These are phyloP conservation scores for Porodaedalea pini DNA, from an alignment of 1,284 basidiomycete genomes.

Conservation along the genomic window DNA sequence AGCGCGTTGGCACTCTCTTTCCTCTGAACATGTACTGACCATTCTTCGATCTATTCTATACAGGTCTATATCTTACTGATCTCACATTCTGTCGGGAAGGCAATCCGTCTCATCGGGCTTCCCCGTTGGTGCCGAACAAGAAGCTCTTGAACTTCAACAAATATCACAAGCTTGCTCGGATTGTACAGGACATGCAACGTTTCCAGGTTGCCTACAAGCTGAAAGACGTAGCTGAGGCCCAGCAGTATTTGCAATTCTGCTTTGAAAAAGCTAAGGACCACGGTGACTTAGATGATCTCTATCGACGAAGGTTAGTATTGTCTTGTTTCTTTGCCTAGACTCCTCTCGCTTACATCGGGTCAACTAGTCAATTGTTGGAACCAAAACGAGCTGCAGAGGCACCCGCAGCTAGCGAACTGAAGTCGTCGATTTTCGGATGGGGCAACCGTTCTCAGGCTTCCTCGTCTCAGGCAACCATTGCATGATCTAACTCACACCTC, in stretches of 20 bases:
- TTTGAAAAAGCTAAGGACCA: slow-evolving; percentile 71
- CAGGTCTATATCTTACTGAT: slow-evolving; percentile 85
- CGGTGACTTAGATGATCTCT: slow-evolving; percentile 76
- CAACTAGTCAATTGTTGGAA: slow-evolving; percentile 66
- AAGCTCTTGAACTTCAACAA: slow-evolving; percentile 95
- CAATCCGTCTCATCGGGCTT: slow-evolving; percentile 83
- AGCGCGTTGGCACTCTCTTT: neutral
- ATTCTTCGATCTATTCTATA: slow-evolving; percentile 14
- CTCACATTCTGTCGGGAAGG: slow-evolving; percentile 96
- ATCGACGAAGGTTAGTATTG: slow-evolving; percentile 67
- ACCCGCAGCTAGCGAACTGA: slow-evolving; percentile 62
- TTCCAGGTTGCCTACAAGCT: slow-evolving; percentile 87
- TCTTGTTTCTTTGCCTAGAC: slow-evolving; percentile 15
- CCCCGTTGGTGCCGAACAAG: slow-evolving; percentile 71
- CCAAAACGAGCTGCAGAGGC: slow-evolving; percentile 73
- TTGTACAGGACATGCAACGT: slow-evolving; percentile 90
- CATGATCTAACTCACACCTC: slow-evolving; percentile 4
- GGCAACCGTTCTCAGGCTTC: slow-evolving; percentile 50
- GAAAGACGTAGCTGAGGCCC: slow-evolving; percentile 80
- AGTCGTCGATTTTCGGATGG: slow-evolving; percentile 69
- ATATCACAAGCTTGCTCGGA: slow-evolving; percentile 86
- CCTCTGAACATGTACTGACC: neutral
- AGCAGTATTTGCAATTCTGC: slow-evolving; percentile 68
- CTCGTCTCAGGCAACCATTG: slow-evolving; percentile 12
- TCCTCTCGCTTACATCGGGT: slow-evolving; percentile 11